These are phyloP conservation scores for Solanum ossicruentum DNA, from an alignment of 257 asterid species.

Conservation along the genomic window DNA sequence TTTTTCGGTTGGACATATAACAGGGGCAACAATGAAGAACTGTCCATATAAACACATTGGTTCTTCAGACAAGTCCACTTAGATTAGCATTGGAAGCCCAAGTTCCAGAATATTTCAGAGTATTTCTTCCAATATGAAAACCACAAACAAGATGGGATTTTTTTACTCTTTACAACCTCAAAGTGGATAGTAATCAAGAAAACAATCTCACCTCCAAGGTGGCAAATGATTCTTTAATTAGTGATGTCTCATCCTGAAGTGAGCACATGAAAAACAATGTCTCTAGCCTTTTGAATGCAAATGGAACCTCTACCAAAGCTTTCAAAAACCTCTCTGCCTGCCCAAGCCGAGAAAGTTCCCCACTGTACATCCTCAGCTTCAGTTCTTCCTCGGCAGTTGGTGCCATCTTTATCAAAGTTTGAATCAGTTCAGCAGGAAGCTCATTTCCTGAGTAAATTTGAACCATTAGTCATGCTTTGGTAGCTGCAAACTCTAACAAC, in stretches of 20 bases:
- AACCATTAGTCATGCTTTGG: neutral
- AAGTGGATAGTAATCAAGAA: neutral
- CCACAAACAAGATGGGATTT: neutral
- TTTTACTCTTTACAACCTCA: neutral
- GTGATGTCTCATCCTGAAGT: conserved; percentile 52
- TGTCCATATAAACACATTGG: neutral
- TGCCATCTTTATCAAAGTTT: conserved; percentile 70
- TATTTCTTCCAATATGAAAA: neutral
- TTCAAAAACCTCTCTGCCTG: conserved; percentile 85
- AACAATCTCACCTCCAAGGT: conserved; percentile 59
- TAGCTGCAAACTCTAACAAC: neutral
- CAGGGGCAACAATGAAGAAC: neutral
- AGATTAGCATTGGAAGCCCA: neutral
- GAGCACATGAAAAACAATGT: conserved; percentile 63
- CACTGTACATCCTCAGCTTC: conserved; percentile 62
- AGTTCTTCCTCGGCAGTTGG: conserved; percentile 84
- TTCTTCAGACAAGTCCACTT: neutral
- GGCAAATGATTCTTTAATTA: conserved; percentile 43
- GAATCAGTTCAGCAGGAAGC: conserved; percentile 78
- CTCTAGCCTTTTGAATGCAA: conserved; percentile 74
- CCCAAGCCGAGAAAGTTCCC: conserved; percentile 82
- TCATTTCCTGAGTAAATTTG: conserved; percentile 53
- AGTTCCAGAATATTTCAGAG: neutral
- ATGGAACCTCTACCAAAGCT: conserved; percentile 68
- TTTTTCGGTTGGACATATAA: neutral